Base-by-base conservation (phyloP, 495 filamentous ascomycete genomes). In the Aspergillus cristatus region DNA sequence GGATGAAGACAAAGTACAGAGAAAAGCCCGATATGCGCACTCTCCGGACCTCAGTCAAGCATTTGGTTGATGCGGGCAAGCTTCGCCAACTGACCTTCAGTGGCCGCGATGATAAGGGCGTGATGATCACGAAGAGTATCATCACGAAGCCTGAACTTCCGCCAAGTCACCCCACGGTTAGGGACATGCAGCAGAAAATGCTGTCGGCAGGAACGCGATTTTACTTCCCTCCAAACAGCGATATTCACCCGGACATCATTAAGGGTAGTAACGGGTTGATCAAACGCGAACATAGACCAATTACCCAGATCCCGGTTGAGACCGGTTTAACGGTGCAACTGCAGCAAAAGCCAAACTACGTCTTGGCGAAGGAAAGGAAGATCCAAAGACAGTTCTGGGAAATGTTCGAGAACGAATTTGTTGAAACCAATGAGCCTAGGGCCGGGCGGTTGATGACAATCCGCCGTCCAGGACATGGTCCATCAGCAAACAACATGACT, bases 11-110 rank as follows among this genome's bases (percentile, higher is more conserved):
- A 15, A 65, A 59, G 7, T 49, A 54, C 42, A 60, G 57, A 33
- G 63, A 57, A 43, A 60, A 45, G 14, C 74, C 76, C 1, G 76
- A 72, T 58, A 65, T 57, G 36, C 58, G 53, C 42, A 81, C 68
- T 18, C 50, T 70, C 25, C 68, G 66, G 20, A 66, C 58, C 4
- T 63, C 78, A 1, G 58, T 91, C 37, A 81, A 83, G 38, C 54
- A 63, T 17, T 53, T 90, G 37, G 60, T 83, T 30, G 69, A 73
- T 43, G 57, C 63, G 8, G 73, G 76, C 12, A 75, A 70, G 38
- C 57, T 87, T 13, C 64, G 66, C 13, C 74, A 77, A 37, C 43
- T 80, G 14, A 70, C 67, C 0, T 88, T 93, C 48, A 70, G 65
- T 29, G 82, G 82, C 42, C 67, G 60, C 42, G 67, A 68, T 31